Base-by-base conservation (phyloP, 192 early-diverging fungal genomes). In the Rhizophagus clarus region DNA sequence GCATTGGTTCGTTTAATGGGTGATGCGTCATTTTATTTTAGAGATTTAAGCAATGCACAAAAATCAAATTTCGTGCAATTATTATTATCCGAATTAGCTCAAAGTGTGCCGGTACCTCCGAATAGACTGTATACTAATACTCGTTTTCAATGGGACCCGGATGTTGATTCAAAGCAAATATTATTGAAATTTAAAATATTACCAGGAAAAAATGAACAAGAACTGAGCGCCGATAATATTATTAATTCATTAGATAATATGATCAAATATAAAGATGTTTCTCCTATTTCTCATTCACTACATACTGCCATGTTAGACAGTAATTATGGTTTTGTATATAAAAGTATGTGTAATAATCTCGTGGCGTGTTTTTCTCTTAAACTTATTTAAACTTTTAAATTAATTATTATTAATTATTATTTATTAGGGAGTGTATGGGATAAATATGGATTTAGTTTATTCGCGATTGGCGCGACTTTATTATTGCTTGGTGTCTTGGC, bases 401-500 rank as follows among this genome's bases (percentile, higher is more conserved):
- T 42, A 47, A 71, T 14, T n/a, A 45, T 12, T 49, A 70, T 37
- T 37, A 20, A 70, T 63, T 28, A 20, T 34, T 20, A 68, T 67
- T 32, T 69, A 20, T 49, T 72, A 72, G 71, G 5, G 9, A 72
- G 42, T 15, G 71, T 72, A 37, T 72, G 71, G 71, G 71, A 47
- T 15, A 22, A 22, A 26, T 72, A 72, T 51, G 45, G 45, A 29
- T 72, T 47, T 17, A 49, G 2, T 15, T 72, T 72, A 49, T 24
- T 72, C 10, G 37, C n/a, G 10, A 5, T 72, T 72, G 71, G 71
- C 4, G 24, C 12, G 4, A 34, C 42, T 11, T 47, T 47, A 20
- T 51, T 72, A 3, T 14, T 72, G 11, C 24, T 72, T 15, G 71
- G n/a, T 24, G 26, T 72, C 17, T 26, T 72, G 11, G 40, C 71